Evolutionary conservation across 2,329 filamentous ascomycete genomes (phyloP).

Genomic region (Fusarium sp.): DNA sequence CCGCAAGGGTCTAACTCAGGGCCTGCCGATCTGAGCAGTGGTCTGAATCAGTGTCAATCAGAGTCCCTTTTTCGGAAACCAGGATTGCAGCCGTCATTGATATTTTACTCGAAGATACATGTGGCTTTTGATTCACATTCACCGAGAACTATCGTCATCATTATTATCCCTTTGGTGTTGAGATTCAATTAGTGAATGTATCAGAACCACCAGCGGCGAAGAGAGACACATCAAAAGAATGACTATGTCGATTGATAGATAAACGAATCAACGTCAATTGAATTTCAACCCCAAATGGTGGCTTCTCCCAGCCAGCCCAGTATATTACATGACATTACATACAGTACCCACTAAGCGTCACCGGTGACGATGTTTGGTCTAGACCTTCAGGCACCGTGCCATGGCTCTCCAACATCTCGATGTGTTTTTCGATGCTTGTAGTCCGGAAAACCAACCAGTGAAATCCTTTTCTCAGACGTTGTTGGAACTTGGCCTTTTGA

Average conservation of each 20-base stretch:
- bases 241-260: not conserved
- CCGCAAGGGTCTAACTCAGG: conserved; percentile 14
- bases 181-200: not conserved
- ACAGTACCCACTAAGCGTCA: conserved; percentile 16
- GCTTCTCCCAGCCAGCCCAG: not conserved
- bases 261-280: not conserved
- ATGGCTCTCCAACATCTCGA: conserved; percentile 13
- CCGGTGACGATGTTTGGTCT: conserved; percentile 15
- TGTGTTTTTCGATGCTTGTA: conserved; percentile 13
- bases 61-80: conserved; percentile 28
- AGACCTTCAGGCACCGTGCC: conserved; percentile 24
- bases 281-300: not conserved
- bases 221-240: not conserved
- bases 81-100: conserved; percentile 32
- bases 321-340: no score
- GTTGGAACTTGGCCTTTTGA: not conserved
- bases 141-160: no score
- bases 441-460: not conserved
- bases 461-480: conserved; percentile 13
- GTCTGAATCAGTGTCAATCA: conserved; percentile 25
- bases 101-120: conserved; percentile 1
- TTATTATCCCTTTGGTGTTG: not conserved
- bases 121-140: not conserved
- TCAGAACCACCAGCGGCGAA: not conserved
- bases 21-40: conserved; percentile 20